A percentile compares a stretch with the other conserved stretches of the same genome.
phyloP scores from a whole-genome alignment of 2,329 filamentous ascomycete genomes.

The Penicillium rolfsii region DNA sequence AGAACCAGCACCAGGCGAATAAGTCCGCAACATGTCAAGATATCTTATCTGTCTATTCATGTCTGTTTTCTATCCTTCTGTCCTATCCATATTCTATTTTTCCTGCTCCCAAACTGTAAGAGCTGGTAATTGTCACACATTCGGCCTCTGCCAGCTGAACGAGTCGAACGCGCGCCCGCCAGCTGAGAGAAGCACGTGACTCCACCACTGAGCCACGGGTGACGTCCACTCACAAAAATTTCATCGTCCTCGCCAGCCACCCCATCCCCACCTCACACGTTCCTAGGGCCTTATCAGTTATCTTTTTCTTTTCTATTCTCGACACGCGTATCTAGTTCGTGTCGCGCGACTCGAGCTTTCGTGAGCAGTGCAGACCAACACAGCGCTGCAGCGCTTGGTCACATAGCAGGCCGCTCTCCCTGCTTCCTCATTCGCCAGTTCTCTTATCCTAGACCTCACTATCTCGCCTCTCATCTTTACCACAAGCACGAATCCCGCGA shows the following conservation, averaged over 20 bases:
- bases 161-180: constrained; percentile 21
- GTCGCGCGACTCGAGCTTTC: background rate
- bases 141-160: background rate
- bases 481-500: background rate
- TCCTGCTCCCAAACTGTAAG: background rate
- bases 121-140: background rate
- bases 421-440: background rate
- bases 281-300: constrained; percentile 16
- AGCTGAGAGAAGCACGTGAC: constrained; percentile 7
- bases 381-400: constrained; percentile 4
- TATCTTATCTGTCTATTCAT: background rate
- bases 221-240: constrained; percentile 12
- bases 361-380: background rate
- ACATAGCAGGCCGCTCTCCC: background rate
- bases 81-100: background rate
- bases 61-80: background rate
- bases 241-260: constrained; percentile 12
- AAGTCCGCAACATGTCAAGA: background rate
- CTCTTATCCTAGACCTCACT: background rate
- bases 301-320: constrained; percentile 8
- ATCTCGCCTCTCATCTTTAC: constrained; percentile 3
- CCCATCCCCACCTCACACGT: constrained; percentile 10
- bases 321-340: background rate
- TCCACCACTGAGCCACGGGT: constrained; percentile 22
- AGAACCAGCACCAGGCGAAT: background rate